Evolutionary conservation across 148 eudicot species (phyloP).

Genomic region (Rhododendron mucronatum): DNA sequence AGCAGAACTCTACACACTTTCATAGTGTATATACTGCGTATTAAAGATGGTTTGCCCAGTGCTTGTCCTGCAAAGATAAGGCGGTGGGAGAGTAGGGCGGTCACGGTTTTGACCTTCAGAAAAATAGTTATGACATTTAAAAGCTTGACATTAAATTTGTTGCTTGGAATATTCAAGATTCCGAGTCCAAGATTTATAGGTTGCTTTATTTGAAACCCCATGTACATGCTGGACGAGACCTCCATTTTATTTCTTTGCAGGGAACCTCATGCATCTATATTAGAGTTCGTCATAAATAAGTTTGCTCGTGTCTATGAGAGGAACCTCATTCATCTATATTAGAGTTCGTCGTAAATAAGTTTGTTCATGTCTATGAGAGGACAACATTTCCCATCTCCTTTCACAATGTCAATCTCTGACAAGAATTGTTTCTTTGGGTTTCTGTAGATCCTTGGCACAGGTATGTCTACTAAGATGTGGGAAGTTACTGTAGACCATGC

Average conservation of each 20-base stretch:
- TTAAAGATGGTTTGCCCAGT: neutral
- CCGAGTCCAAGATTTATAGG: neutral
- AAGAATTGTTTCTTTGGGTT: neutral
- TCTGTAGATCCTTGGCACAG: conserved; percentile 68
- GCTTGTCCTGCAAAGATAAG: neutral
- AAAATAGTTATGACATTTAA: neutral
- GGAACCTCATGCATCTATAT: neutral
- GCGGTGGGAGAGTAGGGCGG: too few species aligned
- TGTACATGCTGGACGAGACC: neutral
- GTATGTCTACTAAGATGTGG: conserved; percentile 89
- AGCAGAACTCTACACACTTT: neutral
- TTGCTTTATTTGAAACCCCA: neutral
- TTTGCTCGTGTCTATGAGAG: neutral
- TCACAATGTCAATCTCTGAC: neutral
- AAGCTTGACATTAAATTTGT: neutral
- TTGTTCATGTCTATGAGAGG: neutral
- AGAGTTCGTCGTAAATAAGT: neutral
- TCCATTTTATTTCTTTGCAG: neutral
- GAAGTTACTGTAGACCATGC: conserved; percentile 67
- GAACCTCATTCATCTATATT: neutral
- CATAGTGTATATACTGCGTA: neutral
- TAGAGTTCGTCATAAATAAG: neutral
- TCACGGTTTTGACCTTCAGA: too few species aligned
- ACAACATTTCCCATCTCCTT: neutral
- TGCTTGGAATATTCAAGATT: neutral